These are phyloP conservation scores for Kingdonia uniflora DNA, from an alignment of 164 flowering plant genomes.

Conservation along the genomic window DNA sequence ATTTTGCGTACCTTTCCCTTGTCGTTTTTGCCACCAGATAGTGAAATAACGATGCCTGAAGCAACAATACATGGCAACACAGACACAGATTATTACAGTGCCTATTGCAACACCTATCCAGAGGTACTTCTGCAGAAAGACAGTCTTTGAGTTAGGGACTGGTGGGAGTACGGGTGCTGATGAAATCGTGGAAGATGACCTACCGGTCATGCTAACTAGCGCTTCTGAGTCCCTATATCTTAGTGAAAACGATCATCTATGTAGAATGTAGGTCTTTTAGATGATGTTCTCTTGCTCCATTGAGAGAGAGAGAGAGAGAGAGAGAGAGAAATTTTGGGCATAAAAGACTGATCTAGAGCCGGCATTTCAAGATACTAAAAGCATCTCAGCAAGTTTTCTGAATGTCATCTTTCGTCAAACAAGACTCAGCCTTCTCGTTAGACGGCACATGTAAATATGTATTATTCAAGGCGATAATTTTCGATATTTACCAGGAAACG, in stretches of 20 bases:
- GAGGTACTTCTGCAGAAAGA: slow-evolving; percentile 3
- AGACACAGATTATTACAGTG: slow-evolving; percentile 8
- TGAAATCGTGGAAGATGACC: slow-evolving; percentile 1
- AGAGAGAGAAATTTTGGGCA: slow-evolving; percentile 1
- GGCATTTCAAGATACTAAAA: slow-evolving; percentile 8
- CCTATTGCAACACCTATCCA: slow-evolving; percentile 13
- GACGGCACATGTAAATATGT: slow-evolving; percentile 13
- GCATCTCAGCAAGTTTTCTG: neutral
- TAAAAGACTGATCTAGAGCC: slow-evolving; percentile 12
- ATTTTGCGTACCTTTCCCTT: slow-evolving; percentile 15
- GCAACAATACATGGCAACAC: slow-evolving; percentile 18
- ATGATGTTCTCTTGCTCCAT: too few species aligned
- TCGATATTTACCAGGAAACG: too few species aligned
- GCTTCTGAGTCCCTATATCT: too few species aligned
- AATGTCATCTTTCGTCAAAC: slow-evolving; percentile 1
- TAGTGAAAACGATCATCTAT: too few species aligned
- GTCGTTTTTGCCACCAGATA: slow-evolving; percentile 2
- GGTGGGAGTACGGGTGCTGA: neutral
- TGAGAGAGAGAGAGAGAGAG: too few species aligned
- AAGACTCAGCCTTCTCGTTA: slow-evolving; percentile 11
- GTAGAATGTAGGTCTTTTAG: too few species aligned
- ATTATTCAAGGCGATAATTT: too few species aligned
- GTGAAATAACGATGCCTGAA: slow-evolving; percentile 20
- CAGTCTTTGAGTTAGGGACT: neutral
- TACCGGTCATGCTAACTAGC: neutral